Evolutionary conservation across 2,329 filamentous ascomycete species (phyloP).

Genomic region (Polychaeton citri): DNA sequence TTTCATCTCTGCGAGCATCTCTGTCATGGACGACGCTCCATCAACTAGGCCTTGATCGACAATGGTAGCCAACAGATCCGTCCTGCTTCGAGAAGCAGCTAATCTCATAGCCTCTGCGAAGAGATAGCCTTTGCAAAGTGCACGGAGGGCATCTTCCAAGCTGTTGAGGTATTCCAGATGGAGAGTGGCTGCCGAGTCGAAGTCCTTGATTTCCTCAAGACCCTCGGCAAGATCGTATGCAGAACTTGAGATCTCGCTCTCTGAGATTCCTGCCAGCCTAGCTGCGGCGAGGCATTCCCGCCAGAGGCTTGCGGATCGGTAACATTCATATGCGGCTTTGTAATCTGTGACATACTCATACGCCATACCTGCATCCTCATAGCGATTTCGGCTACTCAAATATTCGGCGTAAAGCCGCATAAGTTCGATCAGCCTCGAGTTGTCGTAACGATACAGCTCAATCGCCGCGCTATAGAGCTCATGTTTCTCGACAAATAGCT

Average conservation of each 20-base stretch:
- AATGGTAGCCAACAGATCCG: constrained; percentile 50
- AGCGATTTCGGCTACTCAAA: constrained; percentile 60
- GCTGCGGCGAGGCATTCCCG: constrained; percentile 78
- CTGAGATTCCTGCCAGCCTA: constrained; percentile 50
- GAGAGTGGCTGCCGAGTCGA: constrained; percentile 63
- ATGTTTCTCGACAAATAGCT: constrained; percentile 66
- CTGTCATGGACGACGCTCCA: constrained; percentile 67
- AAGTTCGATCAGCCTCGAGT: constrained; percentile 49
- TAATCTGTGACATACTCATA: constrained; percentile 78
- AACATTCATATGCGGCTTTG: constrained; percentile 62
- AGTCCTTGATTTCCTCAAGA: constrained; percentile 74
- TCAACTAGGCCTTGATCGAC: constrained; percentile 73
- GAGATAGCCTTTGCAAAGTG: constrained; percentile 73
- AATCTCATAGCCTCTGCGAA: constrained; percentile 84
- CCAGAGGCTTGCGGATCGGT: constrained; percentile 77
- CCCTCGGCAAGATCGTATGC: constrained; percentile 65
- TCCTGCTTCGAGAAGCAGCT: constrained; percentile 45
- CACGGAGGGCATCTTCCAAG: constrained; percentile 54
- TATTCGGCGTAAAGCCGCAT: constrained; percentile 68
- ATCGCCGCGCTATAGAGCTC: constrained; percentile 66
- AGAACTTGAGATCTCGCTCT: constrained; percentile 49
- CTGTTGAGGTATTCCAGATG: constrained; percentile 70
- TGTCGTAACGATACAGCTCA: constrained; percentile 71
- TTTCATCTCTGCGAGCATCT: constrained; percentile 88
- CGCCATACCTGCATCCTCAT: constrained; percentile 73